phyloP scores from a whole-genome alignment of 2,329 filamentous ascomycete genomes.

The Phoma sp. region DNA sequence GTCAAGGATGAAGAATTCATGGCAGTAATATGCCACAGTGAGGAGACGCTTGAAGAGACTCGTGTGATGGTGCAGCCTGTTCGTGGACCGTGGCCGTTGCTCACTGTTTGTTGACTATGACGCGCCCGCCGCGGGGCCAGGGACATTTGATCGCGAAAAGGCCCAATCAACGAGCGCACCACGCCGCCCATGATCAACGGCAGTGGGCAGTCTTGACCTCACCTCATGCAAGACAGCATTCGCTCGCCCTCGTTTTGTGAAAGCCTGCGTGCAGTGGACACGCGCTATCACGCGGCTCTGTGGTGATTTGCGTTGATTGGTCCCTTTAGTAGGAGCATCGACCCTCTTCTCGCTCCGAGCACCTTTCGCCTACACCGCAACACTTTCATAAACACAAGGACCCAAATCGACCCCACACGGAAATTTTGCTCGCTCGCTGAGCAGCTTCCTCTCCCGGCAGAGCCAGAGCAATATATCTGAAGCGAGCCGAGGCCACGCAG shows the following conservation, averaged over 20 bases:
- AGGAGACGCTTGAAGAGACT: not conserved
- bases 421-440: conserved; percentile 22
- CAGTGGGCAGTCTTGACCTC: not conserved
- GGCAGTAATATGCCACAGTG: too few species aligned
- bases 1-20: too few species aligned
- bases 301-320: conserved; percentile 25
- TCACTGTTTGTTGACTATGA: conserved; percentile 17
- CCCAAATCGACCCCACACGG: conserved; percentile 13
- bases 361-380: conserved; percentile 17
- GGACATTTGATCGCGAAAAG: conserved; percentile 7
- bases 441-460: conserved; percentile 16
- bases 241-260: not conserved
- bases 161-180: conserved; percentile 12
- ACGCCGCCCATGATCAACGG: conserved; percentile 6
- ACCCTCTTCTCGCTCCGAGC: conserved; percentile 19
- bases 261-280: conserved; percentile 10
- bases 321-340: conserved; percentile 11
- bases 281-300: conserved; percentile 18
- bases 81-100: not conserved
- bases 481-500: conserved; percentile 31
- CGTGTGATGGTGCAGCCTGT: not conserved
- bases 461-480: conserved; percentile 12
- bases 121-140: conserved; percentile 4
- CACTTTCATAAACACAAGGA: conserved; percentile 4
- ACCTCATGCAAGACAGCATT: not conserved